Evolutionary conservation across 331 rosid species (phyloP).

Genomic region (Ulmus americana): DNA sequence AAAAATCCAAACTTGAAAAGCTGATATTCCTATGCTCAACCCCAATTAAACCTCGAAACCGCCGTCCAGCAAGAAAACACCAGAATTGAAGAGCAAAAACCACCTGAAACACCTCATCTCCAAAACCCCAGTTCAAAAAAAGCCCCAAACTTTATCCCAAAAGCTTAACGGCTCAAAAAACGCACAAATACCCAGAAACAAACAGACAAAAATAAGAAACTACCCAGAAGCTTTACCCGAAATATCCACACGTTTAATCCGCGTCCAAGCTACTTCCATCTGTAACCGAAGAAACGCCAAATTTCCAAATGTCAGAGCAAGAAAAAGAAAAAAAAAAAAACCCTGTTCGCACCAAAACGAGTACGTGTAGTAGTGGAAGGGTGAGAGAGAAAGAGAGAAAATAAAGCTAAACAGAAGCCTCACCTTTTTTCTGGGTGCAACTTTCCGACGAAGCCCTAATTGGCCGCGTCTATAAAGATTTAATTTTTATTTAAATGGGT

Average conservation of each 20-base stretch:
- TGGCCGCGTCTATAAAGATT: constrained; percentile 27
- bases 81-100: too few relatives aligned
- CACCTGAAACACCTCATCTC: too few relatives aligned
- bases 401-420: constrained; percentile 7
- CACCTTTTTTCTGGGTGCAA: constrained; percentile 44
- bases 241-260: constrained; percentile 5
- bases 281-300: constrained; percentile 9
- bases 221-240: not conserved
- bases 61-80: not conserved
- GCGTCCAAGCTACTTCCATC: constrained; percentile 5
- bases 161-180: constrained; percentile 2
- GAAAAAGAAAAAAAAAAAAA: constrained; percentile 32
- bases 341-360: constrained; percentile 34
- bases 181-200: not conserved
- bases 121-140: not conserved
- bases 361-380: constrained; percentile 31
- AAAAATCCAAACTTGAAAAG: not conserved
- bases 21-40: not conserved
- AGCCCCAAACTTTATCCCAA: not conserved
- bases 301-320: constrained; percentile 20
- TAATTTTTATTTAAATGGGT: not conserved
- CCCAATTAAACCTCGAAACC: constrained; percentile 2
- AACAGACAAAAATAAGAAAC: not conserved
- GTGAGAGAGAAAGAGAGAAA: constrained; percentile 22
- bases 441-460: constrained; percentile 68